Evolutionary conservation across 2,329 filamentous ascomycete genomes (phyloP).

Genomic region (Phyllosticta citrichinensis): DNA sequence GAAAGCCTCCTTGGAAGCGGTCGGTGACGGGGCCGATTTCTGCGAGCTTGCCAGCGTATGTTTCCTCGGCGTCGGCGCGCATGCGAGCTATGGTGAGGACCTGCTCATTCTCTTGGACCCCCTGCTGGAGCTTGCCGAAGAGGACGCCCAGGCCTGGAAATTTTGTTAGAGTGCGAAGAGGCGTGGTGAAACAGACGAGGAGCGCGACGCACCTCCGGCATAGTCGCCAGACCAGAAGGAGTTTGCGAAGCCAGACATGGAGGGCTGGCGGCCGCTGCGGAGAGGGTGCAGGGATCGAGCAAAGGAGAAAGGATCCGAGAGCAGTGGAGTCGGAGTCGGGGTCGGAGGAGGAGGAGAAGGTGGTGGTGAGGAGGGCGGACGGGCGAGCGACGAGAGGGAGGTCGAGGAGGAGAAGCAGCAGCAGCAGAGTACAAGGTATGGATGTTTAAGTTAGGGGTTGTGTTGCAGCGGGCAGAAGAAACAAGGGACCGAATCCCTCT

Average conservation of each 20-base stretch:
- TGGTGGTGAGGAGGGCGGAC: background rate
- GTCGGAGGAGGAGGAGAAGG: background rate
- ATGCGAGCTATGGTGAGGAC: conserved; percentile 82
- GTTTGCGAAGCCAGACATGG: conserved; percentile 60
- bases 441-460: background rate
- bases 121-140: conserved; percentile 94
- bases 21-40: conserved; percentile 78
- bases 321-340: background rate
- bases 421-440: background rate
- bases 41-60: conserved; percentile 69
- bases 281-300: background rate
- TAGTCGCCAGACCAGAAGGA: conserved; percentile 99
- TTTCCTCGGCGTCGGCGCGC: conserved; percentile 90
- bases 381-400: background rate
- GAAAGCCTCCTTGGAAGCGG: conserved; percentile 73
- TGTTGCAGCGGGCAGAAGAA: background rate
- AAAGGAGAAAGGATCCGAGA: background rate
- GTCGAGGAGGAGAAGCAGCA: background rate
- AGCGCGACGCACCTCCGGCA: conserved; percentile 60
- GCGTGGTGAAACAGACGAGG: conserved; percentile 1
- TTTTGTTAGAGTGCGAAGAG: conserved; percentile 17
- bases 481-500: background rate
- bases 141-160: conserved; percentile 67
- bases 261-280: conserved; percentile 6
- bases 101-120: conserved; percentile 89